Percentiles rank a stretch among this genome's conserved stretches.
phyloP scores from a whole-genome alignment of 345 rosid species.

The Linum trigynum region DNA sequence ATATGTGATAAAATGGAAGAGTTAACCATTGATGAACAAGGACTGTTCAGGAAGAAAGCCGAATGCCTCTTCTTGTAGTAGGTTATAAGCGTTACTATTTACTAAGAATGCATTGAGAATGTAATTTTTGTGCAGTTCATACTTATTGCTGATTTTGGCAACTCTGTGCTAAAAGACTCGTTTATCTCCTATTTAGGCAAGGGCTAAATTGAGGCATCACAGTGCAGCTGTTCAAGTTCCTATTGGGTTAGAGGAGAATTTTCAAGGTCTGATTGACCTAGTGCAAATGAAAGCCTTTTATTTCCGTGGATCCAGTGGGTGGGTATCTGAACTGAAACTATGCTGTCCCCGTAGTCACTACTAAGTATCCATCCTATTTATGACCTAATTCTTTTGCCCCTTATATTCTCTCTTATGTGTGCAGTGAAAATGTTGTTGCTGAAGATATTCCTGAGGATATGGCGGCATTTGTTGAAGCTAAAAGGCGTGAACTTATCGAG shows the following conservation, averaged over 20 bases:
- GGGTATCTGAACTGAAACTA: conserved; percentile 21
- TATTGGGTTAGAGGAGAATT: conserved; percentile 84
- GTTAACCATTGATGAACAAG: not conserved
- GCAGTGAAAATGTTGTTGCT: conserved; percentile 69
- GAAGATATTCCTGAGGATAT: conserved; percentile 73
- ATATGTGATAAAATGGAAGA: not conserved
- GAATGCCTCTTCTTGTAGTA: too few species aligned
- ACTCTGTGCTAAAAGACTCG: conserved; percentile 3
- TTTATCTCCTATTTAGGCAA: conserved; percentile 42
- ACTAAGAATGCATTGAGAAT: not conserved
- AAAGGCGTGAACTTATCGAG: conserved; percentile 82
- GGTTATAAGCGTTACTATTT: too few species aligned
- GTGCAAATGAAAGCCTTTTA: conserved; percentile 55
- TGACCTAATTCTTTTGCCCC: not conserved
- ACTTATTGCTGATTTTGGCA: conserved; percentile 1
- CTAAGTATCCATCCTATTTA: not conserved
- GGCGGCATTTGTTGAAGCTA: conserved; percentile 66
- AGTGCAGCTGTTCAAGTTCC: conserved; percentile 98
- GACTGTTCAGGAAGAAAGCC: not conserved
- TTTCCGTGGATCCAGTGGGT: conserved; percentile 92
- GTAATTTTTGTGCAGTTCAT: conserved; percentile 1
- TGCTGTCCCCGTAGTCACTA: conserved; percentile 3
- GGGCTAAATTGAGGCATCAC: conserved; percentile 88
- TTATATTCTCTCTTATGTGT: conserved; percentile 11
- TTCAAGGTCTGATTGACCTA: conserved; percentile 85